Evolutionary conservation across 495 filamentous ascomycete genomes (phyloP).

Genomic region (Cetradonia linearis): DNA sequence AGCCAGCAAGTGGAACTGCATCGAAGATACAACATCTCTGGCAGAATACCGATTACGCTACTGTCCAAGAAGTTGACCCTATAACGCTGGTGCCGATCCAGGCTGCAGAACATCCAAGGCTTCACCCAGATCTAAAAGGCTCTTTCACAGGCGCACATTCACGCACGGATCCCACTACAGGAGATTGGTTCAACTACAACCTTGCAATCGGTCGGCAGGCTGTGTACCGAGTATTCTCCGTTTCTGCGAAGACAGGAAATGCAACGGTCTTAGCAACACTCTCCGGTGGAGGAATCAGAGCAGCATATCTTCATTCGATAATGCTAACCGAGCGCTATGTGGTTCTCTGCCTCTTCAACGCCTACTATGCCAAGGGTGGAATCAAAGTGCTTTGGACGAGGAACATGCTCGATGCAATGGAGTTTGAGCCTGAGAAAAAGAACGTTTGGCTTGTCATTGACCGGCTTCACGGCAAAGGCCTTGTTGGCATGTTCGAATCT

Average conservation of each 20-base stretch:
- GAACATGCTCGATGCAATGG: slow-evolving; percentile 49
- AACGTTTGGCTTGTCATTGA: slow-evolving; percentile 65
- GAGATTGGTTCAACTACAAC: slow-evolving; percentile 74
- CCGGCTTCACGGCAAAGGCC: slow-evolving; percentile 38
- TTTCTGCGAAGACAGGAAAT: slow-evolving; percentile 47
- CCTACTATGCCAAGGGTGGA: slow-evolving; percentile 40
- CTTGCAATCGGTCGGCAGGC: slow-evolving; percentile 37
- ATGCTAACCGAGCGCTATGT: slow-evolving; percentile 56
- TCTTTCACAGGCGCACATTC: slow-evolving; percentile 56
- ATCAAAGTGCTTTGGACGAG: slow-evolving; percentile 42
- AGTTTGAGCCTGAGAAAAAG: slow-evolving; percentile 40
- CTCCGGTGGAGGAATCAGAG: slow-evolving; percentile 31
- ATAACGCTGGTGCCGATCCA: slow-evolving; percentile 61
- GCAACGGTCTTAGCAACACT: slow-evolving; percentile 65
- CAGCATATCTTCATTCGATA: slow-evolving; percentile 66
- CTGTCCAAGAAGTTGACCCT: slow-evolving; percentile 52
- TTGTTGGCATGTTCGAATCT: slow-evolving; percentile 50
- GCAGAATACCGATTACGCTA: slow-evolving; percentile 48
- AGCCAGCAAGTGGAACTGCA: not conserved
- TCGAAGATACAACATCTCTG: slow-evolving; percentile 41
- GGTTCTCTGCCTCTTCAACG: slow-evolving; percentile 55
- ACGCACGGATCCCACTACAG: slow-evolving; percentile 57
- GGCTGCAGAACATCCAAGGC: slow-evolving; percentile 41
- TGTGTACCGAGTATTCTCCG: slow-evolving; percentile 57
- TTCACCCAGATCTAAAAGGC: slow-evolving; percentile 60